These are phyloP conservation scores for Mycotypha africana DNA, from an alignment of 371 early-diverging fungal species.

Conservation along the genomic window DNA sequence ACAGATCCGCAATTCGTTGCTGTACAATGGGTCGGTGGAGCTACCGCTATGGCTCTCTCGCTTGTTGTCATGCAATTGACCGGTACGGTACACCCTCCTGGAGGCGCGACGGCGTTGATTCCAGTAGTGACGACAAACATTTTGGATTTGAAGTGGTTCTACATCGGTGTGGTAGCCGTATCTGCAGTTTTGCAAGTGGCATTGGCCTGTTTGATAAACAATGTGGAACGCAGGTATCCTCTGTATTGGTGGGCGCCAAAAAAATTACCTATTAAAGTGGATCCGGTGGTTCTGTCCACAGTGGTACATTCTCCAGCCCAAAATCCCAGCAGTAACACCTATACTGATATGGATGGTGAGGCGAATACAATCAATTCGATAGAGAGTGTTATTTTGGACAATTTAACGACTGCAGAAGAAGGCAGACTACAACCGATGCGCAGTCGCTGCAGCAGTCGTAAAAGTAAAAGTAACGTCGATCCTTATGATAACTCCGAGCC, in stretches of 20 bases:
- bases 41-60: constrained; percentile 65
- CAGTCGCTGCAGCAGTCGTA: too few relatives aligned
- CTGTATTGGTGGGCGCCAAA: constrained; percentile 58
- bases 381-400: too few relatives aligned
- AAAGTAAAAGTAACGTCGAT: too few relatives aligned
- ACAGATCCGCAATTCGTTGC: constrained; percentile 11
- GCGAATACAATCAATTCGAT: too few relatives aligned
- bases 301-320: constrained; percentile 6
- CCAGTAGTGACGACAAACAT: constrained; percentile 43
- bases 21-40: constrained; percentile 63
- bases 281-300: constrained; percentile 4
- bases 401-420: too few relatives aligned
- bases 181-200: constrained; percentile 47
- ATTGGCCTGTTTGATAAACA: constrained; percentile 64
- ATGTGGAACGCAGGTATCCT: constrained; percentile 63
- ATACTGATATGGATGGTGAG: neutral
- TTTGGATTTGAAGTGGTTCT: constrained; percentile 52
- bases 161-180: constrained; percentile 52
- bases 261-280: constrained; percentile 5
- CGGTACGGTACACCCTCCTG: constrained; percentile 72
- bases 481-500: too few relatives aligned
- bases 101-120: constrained; percentile 65
- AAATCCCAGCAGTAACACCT: neutral
- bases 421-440: too few relatives aligned
- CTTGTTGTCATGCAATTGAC: constrained; percentile 63